A percentile compares a stretch with the other conserved stretches of the same genome.
phyloP scores from a whole-genome alignment of 1,139 yeast species.

The Saccharomyces hybrid region DNA sequence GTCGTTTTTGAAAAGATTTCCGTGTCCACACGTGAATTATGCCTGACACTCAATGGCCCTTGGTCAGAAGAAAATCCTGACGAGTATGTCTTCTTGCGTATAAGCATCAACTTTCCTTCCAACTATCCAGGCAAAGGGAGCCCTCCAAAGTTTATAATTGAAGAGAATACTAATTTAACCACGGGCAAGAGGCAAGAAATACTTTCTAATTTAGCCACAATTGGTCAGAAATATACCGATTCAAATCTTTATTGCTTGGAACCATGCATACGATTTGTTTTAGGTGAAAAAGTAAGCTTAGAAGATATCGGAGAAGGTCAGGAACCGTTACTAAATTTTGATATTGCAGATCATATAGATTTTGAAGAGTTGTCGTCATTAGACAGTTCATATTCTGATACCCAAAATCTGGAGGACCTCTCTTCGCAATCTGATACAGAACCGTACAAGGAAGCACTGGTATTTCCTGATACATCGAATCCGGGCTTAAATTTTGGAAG shows the following conservation, averaged over 20 bases:
- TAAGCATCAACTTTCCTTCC: conserved; percentile 60
- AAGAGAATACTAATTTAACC: conserved; percentile 66
- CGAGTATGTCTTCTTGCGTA: conserved; percentile 60
- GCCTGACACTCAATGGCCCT: conserved; percentile 74
- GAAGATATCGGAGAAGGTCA: conserved; percentile 30
- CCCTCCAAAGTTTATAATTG: conserved; percentile 54
- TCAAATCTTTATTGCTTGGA: conserved; percentile 67
- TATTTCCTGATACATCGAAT: conserved; percentile 12
- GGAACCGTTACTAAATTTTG: conserved; percentile 25
- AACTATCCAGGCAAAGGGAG: conserved; percentile 56
- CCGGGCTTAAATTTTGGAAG: conserved; percentile 12
- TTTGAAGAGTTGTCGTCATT: conserved; percentile 29
- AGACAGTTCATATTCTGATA: conserved; percentile 25
- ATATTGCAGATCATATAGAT: conserved; percentile 25
- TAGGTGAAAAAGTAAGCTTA: conserved; percentile 72
- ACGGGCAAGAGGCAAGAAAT: conserved; percentile 40
- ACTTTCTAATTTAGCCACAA: conserved; percentile 43
- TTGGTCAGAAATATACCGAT: conserved; percentile 51
- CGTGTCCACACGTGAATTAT: conserved; percentile 75
- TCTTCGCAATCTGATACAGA: conserved; percentile 24
- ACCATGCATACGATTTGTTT: conserved; percentile 62
- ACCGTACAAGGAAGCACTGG: conserved; percentile 21
- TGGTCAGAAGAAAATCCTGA: conserved; percentile 39
- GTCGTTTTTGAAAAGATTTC: conserved; percentile 79
- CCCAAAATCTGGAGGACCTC: conserved; percentile 22